Evolutionary conservation across 306 rosid genomes (phyloP), one percentile per base, ranked within the genome.

Genomic region (Pterocarpus santalinus): DNA sequence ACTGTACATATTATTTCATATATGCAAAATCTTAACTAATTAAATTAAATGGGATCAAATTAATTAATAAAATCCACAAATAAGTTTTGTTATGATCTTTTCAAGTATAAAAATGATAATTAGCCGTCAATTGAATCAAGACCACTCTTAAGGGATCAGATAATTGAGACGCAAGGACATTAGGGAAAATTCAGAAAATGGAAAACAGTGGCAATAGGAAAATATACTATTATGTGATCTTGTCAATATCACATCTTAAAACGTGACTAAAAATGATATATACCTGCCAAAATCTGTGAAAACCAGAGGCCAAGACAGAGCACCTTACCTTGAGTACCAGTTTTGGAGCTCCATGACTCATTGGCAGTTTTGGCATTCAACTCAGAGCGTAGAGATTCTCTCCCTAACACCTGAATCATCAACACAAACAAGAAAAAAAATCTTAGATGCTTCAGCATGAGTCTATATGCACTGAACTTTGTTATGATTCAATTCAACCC

Each of bases 361-460:
- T 51, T 78, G 39, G 49, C 75, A 55, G 44, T 88, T 71, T 85
- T 90, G 60, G 69, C 75, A 17, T 46, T 74, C 71, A 69, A 28
- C 72, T 86, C 91, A 73, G 87, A 39, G 44, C 80, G 92, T 80
- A 89, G 81, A 70, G 89, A 76, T 46, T 89, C 94, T 81, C 88
- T 90, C 65, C 91, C 91, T 5, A 90, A 35, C 52, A 89, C 95
- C 97, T 94, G 76, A 81, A 38, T 61, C 60, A 38, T 61, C 60
- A 82, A 52, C 67, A 62, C 5, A 68, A 69, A 8, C 64, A 32
- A 71, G 35, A 16, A 87, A 43, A 82, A 47, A 6, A 5, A 55
- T 2, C 74, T 75, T 79, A 82, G 83, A 43, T 22, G 33, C 43
- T 84, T 81, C 36, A 39, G 13, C 78, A 60, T 10, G 46, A 76